Evolutionary conservation across 306 rosid species (phyloP), one percentile per base, ranked within the genome.

Genomic region (Vigna mungo): DNA sequence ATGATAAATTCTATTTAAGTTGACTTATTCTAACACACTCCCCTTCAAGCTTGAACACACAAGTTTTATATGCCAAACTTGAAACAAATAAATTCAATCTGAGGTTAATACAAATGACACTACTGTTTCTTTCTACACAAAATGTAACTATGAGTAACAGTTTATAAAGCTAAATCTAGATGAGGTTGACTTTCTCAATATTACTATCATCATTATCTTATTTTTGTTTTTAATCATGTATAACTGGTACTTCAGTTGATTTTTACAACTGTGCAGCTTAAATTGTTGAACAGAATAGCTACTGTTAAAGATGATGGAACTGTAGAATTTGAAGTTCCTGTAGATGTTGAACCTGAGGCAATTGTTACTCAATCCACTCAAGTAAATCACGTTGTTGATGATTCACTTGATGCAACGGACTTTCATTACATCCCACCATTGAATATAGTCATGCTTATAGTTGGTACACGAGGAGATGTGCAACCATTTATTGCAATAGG

Each of bases 401-500:
- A 93, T 46, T 78, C 88, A 78, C 81, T 76, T 67, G 92, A 90
- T 83, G 80, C 86, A 53, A 43, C 90, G 10, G 96, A 91, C 79
- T 88, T 76, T 72, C 85, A 87, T 53, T 74, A 82, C 86, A 88
- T 91, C 67, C 96, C 89, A 1, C 99, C 99, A 55, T 41, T 92
- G 81, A 92, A 92, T 80, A 86, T 96, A 77, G 97, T 89, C 67
- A 85, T 91, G 86, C 94, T 89, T 84, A 96, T 96, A 83, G 99
- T 96, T 79, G 99, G 99, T 34, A 96, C 99, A 48, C 96, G 98
- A 3, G 99, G 99, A 78, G 99, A 96, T 81, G 99, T 96, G 67
- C 99, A 96, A 44, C 99, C 99, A 25, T 96, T 96, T 86, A 60
- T 91, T 73, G 99, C 99, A 67, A 92, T 96, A 34, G 99, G 98